Percentiles rank a stretch among this genome's conserved stretches.
phyloP scores from a whole-genome alignment of 768 basidiomycete species.

The Cubamyces lactineus region DNA sequence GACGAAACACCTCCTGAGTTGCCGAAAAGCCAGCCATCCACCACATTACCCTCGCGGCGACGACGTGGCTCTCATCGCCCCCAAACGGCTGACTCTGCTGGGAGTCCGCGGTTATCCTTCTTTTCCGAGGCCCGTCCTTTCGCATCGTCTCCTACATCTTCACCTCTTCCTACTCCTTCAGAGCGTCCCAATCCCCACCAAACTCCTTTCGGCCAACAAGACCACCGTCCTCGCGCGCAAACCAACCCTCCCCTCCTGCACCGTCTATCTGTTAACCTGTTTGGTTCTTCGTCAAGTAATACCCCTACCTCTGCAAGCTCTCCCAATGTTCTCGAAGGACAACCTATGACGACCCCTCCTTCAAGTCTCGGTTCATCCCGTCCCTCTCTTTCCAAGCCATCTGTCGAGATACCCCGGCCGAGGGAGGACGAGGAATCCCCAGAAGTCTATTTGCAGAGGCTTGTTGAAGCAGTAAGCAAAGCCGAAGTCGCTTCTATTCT shows the following conservation, averaged over 20 bases:
- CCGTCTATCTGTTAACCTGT: slow-evolving; percentile 69
- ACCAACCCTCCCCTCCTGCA: slow-evolving; percentile 74
- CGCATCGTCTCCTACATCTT: slow-evolving; percentile 22
- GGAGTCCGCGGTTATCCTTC: slow-evolving; percentile 24
- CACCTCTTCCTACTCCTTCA: slow-evolving; percentile 25
- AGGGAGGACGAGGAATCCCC: slow-evolving; percentile 64
- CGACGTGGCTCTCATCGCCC: slow-evolving; percentile 29
- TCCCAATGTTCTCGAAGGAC: slow-evolving; percentile 22
- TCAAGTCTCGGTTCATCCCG: slow-evolving; percentile 46
- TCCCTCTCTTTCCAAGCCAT: slow-evolving; percentile 46
- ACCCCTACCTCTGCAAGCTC: slow-evolving; percentile 38
- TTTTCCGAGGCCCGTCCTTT: slow-evolving; percentile 23
- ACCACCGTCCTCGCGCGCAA: slow-evolving; percentile 46
- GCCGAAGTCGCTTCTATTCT: slow-evolving; percentile 80
- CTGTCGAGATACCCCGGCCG: slow-evolving; percentile 55
- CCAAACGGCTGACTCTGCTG: slow-evolving; percentile 31
- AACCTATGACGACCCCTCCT: slow-evolving; percentile 22
- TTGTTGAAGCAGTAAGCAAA: slow-evolving; percentile 68
- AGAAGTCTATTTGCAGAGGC: slow-evolving; percentile 65
- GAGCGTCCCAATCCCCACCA: slow-evolving; percentile 27
- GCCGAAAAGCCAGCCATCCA: slow-evolving; percentile 14
- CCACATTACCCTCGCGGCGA: slow-evolving; percentile 14
- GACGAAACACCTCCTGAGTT: slow-evolving; percentile 3
- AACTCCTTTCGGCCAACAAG: slow-evolving; percentile 22
- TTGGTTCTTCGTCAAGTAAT: slow-evolving; percentile 44